Evolutionary conservation across 495 filamentous ascomycete genomes (phyloP).

Genomic region (Parathielavia appendiculata): DNA sequence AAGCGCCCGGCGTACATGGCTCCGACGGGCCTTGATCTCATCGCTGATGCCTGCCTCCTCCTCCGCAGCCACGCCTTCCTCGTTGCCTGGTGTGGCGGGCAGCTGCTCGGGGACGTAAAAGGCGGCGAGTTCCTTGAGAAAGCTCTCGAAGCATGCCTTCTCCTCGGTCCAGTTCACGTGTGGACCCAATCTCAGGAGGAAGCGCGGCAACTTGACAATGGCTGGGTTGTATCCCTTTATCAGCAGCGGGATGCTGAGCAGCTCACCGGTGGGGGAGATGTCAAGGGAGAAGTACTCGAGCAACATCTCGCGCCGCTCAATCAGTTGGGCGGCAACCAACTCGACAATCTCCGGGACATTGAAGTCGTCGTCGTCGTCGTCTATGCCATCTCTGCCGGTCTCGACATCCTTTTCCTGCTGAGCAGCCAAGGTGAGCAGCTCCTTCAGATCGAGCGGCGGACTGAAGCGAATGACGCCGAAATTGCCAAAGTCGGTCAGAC

Average conservation of each 20-base stretch:
- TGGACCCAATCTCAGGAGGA: slow-evolving; percentile 83
- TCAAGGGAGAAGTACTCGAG: slow-evolving; percentile 87
- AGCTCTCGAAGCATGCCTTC: slow-evolving; percentile 77
- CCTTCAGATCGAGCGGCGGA: slow-evolving; percentile 64
- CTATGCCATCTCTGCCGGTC: slow-evolving; percentile 16
- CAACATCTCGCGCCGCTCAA: slow-evolving; percentile 78
- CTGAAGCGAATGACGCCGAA: slow-evolving; percentile 81
- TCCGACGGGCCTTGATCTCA: slow-evolving; percentile 50
- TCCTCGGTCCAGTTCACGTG: slow-evolving; percentile 83
- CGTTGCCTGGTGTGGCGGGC: slow-evolving; percentile 47
- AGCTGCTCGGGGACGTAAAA: slow-evolving; percentile 90
- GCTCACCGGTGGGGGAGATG: slow-evolving; percentile 69
- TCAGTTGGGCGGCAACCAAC: slow-evolving; percentile 53
- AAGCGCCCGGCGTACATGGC: slow-evolving; percentile 55
- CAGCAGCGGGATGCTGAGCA: slow-evolving; percentile 75
- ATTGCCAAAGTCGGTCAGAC: slow-evolving; percentile 93
- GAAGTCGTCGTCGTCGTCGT: slow-evolving; percentile 42
- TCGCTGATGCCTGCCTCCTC: slow-evolving; percentile 9
- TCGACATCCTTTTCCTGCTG: slow-evolving; percentile 53
- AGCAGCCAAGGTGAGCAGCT: slow-evolving; percentile 68
- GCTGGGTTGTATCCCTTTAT: slow-evolving; percentile 84
- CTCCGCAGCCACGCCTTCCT: slow-evolving; percentile 15
- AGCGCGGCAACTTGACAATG: slow-evolving; percentile 80
- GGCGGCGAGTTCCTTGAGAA: slow-evolving; percentile 78
- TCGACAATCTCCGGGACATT: slow-evolving; percentile 63